Base-by-base conservation (phyloP, 495 filamentous ascomycete genomes). In the Amorphotheca resinae region DNA sequence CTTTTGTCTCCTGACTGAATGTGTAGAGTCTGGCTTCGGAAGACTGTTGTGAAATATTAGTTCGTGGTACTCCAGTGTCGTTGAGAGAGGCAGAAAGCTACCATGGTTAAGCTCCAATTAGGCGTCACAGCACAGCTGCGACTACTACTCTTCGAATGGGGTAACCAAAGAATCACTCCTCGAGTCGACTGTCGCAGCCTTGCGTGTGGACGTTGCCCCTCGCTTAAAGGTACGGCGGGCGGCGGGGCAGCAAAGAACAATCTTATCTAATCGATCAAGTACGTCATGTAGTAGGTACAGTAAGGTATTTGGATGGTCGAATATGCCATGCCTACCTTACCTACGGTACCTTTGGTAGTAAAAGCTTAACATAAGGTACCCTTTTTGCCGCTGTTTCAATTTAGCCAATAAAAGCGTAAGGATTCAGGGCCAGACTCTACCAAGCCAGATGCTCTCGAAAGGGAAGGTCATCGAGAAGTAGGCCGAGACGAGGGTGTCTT, bases 1-100 rank as follows among this genome's bases (percentile, higher is more conserved):
- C 79, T 62, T 77, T 84, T 20, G 85, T 95, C 62, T 87, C 84
- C 33, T 78, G 70, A 23, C 85, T 88, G 74, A 96, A 93, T 20
- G 88, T 80, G 64, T 96, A 98, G 51, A 98, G 72, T 44, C 91
- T 73, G 40, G 84, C 73, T 67, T 95, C 89, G 52, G 87, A 91
- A 53, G 83, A 65, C 76, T 75, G 51, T 16, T 21, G 4, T 33
- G n/a, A 37, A 5, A 4, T 21, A 20, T 37, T 37, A 37, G 34
- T 20, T 34, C 15, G 32, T 5, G 5, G 5, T 34, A 4, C 18
- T 37, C 2, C 11, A 4, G 18, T 21, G 20, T 21, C 9, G 9
- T 8, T 8, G 18, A 34, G 4, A 6, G 32, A 34, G 7, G 11
- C 18, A 8, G 6, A 21, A 21, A 21, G n/a, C 20, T 37, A 18